Evolutionary conservation across 1,284 basidiomycete species (phyloP).

Genomic region (Meira miltonrushii): DNA sequence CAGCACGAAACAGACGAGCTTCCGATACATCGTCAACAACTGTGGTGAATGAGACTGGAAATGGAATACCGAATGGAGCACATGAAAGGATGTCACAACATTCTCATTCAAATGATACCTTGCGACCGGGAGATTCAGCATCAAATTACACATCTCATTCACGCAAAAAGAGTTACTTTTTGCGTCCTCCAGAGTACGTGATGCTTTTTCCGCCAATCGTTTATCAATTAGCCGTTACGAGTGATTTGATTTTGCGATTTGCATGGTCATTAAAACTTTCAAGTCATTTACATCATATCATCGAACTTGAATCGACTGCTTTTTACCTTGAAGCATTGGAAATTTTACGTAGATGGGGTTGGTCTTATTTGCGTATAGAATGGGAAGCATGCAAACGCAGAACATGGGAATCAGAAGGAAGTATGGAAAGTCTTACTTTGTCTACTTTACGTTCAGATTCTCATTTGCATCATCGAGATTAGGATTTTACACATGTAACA

Average conservation of each 20-base stretch:
- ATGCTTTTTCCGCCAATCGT: slow-evolving; percentile 69
- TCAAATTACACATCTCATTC: not conserved
- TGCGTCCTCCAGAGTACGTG: slow-evolving; percentile 47
- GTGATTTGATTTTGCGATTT: slow-evolving; percentile 84
- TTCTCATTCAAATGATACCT: not conserved
- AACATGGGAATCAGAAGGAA: slow-evolving; percentile 8
- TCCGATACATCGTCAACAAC: too few species aligned
- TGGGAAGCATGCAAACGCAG: slow-evolving; percentile 36
- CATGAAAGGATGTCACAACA: too few species aligned
- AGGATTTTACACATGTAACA: too few species aligned
- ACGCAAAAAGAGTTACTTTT: not conserved
- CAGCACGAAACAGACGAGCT: too few species aligned
- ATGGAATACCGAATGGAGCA: too few species aligned
- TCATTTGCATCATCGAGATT: not conserved
- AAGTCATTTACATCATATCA: slow-evolving; percentile 75
- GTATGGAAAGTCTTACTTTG: slow-evolving; percentile 8
- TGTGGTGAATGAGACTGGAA: too few species aligned
- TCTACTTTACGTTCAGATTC: slow-evolving; percentile 3
- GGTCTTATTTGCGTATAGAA: slow-evolving; percentile 92
- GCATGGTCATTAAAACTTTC: slow-evolving; percentile 92
- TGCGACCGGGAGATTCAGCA: too few species aligned
- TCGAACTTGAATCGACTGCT: slow-evolving; percentile 75
- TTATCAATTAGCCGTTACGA: slow-evolving; percentile 76
- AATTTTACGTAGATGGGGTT: slow-evolving; percentile 82
- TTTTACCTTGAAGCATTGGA: slow-evolving; percentile 89